Evolutionary conservation across 257 asterid genomes (phyloP), one percentile per base, ranked within the genome.

Genomic region (Solanum clarkiae): DNA sequence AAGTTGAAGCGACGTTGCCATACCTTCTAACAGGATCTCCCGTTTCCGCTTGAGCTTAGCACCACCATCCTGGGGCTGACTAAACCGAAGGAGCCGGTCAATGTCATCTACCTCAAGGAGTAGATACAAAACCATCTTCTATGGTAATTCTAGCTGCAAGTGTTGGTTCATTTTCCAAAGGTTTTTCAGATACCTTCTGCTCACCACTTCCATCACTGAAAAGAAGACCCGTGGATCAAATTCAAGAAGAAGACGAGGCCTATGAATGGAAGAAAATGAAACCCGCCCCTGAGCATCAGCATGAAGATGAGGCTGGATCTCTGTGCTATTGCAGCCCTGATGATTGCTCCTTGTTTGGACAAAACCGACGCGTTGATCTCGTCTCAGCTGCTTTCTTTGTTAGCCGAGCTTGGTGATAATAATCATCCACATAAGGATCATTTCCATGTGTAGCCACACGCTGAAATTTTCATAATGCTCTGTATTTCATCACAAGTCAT

Each of bases 1-100:
- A 53, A 91, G 89, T 79, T 89, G 92, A 82, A 89, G 91, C 32
- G 90, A 91, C 47, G 87, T 57, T 11, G 91, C 88, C 87, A 91
- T 81, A 63, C 93, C 91, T 87, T 89, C 91, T 84, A 91, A 70
- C 80, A 91, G 59, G 56, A 88, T 83, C 85, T 91, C 92, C 47
- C 93, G 85, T 69, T 89, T 89, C 82, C 79, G 86, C 47, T 66
- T 84, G 83, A 91, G 83, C 85, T 89, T 90, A 49, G 72, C 86
- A 12, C 92, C 89, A 59, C 87, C 90, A 49, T 87, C 93, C 75
- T 87, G 86, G 85, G 80, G 85, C 55, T 68, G 90, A 80, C 49
- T 85, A 71, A 88, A 85, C 42, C 80, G 55, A 26, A 88, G 71
- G 84, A 63, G 74, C 54, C 84, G 51, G 77, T 88, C 87, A 70